Base-by-base conservation (phyloP, 495 filamentous ascomycete genomes). In the Lentithecium fluviatile region DNA sequence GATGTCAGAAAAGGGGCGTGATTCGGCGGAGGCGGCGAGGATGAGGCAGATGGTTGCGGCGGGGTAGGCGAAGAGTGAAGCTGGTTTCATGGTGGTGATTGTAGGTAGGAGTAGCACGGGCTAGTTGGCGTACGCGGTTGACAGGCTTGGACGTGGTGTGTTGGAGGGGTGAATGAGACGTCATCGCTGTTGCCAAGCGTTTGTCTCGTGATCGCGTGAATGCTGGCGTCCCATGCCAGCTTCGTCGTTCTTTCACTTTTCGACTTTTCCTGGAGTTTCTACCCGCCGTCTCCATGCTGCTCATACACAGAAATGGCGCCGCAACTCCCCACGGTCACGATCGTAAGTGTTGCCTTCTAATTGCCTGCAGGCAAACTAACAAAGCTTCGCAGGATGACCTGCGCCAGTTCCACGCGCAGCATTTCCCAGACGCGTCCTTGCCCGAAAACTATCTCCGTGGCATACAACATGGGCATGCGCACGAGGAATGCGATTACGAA, bases 341-440 rank as follows among this genome's bases (percentile, higher is more conserved):
- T 56, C 21, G 64, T 67, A 55, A 26, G 45, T 25, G 1, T 20
- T 43, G 26, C 34, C 34, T 52, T 13, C 20, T n/a, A 10, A 24
- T n/a, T 1, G 12, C 29, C 17, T 24, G 0, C 32, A 23, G n/a
- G 21, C 34, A 8, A 47, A 20, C 42, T 55, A 24, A 53, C 21
- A 8, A n/a, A 40, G n/a, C 20, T 15, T 20, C 21, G 17, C 29
- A 93, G 88, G 83, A 85, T 73, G 89, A 94, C 58, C 83, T 94
- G 48, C 72, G 76, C 62, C 77, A 78, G 25, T 95, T 95, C 72
- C 85, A 92, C 69, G 66, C 56, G 75, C 65, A 73, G 32, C 75
- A 84, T 50, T 87, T 87, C 42, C 50, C 71, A 12, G 56, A 66
- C 36, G 60, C 65, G 6, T 56, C 68, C 1, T 60, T 64, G 20